Evolutionary conservation across 192 early-diverging fungal species (phyloP), one percentile per base, ranked within the genome.

Genomic region (Coemansia sp.): DNA sequence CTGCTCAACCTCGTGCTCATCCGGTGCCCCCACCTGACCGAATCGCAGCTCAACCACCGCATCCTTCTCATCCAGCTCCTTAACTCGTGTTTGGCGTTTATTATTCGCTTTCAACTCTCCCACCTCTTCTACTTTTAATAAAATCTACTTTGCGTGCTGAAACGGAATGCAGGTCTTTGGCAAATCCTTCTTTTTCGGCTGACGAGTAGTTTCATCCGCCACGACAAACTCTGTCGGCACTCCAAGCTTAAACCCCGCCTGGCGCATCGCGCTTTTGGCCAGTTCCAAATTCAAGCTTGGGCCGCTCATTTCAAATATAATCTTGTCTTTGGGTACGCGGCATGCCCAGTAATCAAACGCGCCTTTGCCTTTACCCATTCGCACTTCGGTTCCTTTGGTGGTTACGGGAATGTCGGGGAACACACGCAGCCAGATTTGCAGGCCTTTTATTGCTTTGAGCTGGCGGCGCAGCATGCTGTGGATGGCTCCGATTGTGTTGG

Each of bases 351-450:
- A 96, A 47, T 96, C 94, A 51, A 96, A 86, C 36, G 88, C 83
- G 65, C 96, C 96, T 70, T 98, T 98, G 64, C 96, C 96, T 80
- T 95, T 95, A 63, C 96, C 96, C 96, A 98, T 98, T 82, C 96
- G 87, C 40, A 87, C 85, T 76, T 95, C 96, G 26, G 87, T 89
- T 26, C 92, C 92, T 68, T 96, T 96, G 36, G 86, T 87, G 0
- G 93, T 91, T 15, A 96, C 93, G 7, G 96, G 96, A 15, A 96
- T 87, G 67, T 95, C 91, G 2, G 96, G 93, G 68, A 95, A 96
- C 52, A 91, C 88, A 31, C 92, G 84, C 70, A 95, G 83, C 89
- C 85, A 93, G 59, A 95, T 81, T 66, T 88, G 76, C 24, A 89
- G 84, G 0, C 88, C 93, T 82, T 96, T 98, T 76, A 95, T 88